Base-by-base conservation (phyloP, 805 yeast species). In the Ogataea populi-albae region DNA sequence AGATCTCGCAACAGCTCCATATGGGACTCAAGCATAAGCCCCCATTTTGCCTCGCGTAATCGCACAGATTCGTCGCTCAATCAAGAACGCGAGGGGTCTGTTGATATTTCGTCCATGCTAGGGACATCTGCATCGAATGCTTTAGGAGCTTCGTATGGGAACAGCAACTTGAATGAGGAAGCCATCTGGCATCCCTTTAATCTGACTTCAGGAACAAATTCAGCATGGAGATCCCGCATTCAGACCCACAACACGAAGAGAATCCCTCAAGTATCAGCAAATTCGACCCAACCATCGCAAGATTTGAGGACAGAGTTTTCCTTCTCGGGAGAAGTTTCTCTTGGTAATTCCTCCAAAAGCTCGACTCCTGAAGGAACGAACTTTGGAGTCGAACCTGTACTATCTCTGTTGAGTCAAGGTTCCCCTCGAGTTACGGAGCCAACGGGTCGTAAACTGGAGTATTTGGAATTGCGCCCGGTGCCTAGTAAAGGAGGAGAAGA, bases 341-440 rank as follows among this genome's bases (percentile, higher is more conserved):
- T 12, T 7, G 12, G 10, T 17, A 11, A 31, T 10, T 10, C 16
- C 11, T 11, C 25, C 30, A 5, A 20, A 11, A 20, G 22, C 19
- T 4, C 34, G 34, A 6, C 34, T 35, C 14, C n/a, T 20, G 11
- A 17, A 7, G 30, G 17, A 9, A 14, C 30, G n/a, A 15, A 54
- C 30, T 55, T 55, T 38, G 61, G 60, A 2, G 56, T 55, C 10
- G 59, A 55, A 32, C 54, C 55, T 10, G 42, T 52, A 3, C 24
- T 49, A 24, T 45, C 54, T 6, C 36, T 41, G 10, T 29, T 49
- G 20, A 27, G 12, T 27, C 8, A 27, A 6, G 8, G 8, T 6
- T 38, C 47, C 1, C 34, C 39, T n/a, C 21, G 37, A 8, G 17
- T 23, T 15, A 23, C 32, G 9, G 28, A 30, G 14, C 18, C 10